A percentile compares a stretch with the other conserved stretches of the same genome.
phyloP scores from a whole-genome alignment of 129 eudicot genomes.

The Ambrosia artemisiifolia region DNA sequence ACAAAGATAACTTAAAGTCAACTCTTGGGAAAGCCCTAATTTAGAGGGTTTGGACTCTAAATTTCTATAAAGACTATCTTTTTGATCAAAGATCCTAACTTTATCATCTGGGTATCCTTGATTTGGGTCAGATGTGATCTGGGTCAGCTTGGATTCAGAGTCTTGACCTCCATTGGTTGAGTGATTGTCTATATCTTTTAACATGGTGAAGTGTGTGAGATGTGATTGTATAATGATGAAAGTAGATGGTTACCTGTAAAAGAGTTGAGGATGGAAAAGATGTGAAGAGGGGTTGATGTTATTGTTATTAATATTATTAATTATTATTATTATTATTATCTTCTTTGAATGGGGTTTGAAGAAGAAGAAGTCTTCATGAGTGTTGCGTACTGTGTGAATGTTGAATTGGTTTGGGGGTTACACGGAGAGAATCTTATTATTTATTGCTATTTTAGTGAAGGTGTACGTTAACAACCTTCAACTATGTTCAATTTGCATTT shows the following conservation, averaged over 20 bases:
- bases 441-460: not conserved
- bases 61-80: conserved; percentile 18
- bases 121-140: conserved; percentile 34
- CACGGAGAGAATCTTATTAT: conserved; percentile 21
- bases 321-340: not conserved
- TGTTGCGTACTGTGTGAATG: conserved; percentile 20
- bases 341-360: not conserved
- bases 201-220: conserved; percentile 23
- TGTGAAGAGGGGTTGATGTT: not conserved
- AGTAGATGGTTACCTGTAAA: conserved; percentile 28
- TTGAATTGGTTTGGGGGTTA: conserved; percentile 1
- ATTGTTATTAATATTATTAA: too few relatives aligned
- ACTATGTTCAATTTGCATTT: not conserved
- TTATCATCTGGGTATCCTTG: conserved; percentile 50
- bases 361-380: conserved; percentile 13
- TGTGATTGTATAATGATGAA: not conserved
- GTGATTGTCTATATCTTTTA: conserved; percentile 42
- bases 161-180: conserved; percentile 33
- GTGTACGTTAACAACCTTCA: not conserved
- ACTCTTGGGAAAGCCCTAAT: conserved; percentile 67
- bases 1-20: conserved; percentile 86
- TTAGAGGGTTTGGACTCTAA: conserved; percentile 38
- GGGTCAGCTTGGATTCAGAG: conserved; percentile 32
- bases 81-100: conserved; percentile 41
- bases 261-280: not conserved